Evolutionary conservation across 805 yeast species (phyloP).

Genomic region (Cyberlindnera amylophila): DNA sequence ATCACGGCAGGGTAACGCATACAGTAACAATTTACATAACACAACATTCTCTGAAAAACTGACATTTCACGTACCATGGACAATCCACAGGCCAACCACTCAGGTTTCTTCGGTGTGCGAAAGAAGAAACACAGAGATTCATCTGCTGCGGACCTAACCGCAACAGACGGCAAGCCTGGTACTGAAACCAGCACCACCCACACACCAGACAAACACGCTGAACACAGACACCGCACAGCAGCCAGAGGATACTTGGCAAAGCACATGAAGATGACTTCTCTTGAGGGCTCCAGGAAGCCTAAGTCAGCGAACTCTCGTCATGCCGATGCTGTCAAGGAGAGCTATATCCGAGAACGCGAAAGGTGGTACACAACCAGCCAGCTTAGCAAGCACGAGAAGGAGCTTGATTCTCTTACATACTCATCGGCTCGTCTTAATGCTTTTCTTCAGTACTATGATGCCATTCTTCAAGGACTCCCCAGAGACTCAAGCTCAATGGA

Average conservation of each 20-base stretch:
- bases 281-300: conserved; percentile 6
- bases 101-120: conserved; percentile 7
- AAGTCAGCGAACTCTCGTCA: background rate
- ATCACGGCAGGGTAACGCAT: too few relatives aligned
- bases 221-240: background rate
- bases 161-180: background rate
- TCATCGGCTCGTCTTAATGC: conserved; percentile 17
- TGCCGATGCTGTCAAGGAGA: conserved; percentile 15
- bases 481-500: conserved; percentile 1
- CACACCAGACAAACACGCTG: background rate
- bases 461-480: conserved; percentile 6
- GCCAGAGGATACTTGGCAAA: conserved; percentile 9
- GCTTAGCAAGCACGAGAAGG: conserved; percentile 7
- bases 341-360: conserved; percentile 16
- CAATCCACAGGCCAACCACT: conserved; percentile 4
- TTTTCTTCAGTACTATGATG: conserved; percentile 22
- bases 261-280: conserved; percentile 20
- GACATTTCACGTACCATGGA: conserved; percentile 5
- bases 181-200: background rate
- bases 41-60: too few relatives aligned
- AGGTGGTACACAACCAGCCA: conserved; percentile 19
- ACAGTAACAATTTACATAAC: too few relatives aligned
- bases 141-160: background rate
- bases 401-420: conserved; percentile 18
- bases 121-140: background rate